Conservation (phyloP, 2,329 filamentous ascomycete species). For the Pseudogymnoascus sp. region DNA sequence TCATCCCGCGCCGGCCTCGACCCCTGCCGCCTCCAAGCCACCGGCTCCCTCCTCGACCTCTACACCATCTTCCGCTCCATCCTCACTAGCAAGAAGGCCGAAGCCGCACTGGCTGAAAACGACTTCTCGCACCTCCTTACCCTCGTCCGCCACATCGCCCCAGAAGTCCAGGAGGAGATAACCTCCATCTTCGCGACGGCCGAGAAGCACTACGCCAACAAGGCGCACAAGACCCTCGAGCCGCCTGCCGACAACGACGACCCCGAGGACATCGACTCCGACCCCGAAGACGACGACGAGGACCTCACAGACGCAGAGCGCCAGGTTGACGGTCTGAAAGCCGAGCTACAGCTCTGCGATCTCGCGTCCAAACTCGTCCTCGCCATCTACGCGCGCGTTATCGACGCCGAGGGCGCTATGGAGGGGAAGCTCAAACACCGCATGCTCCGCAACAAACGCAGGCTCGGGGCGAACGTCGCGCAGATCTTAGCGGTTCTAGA, state of each 20-base stretch:
- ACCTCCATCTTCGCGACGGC: slow-evolving; percentile 69
- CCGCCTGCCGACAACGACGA: slow-evolving; percentile 66
- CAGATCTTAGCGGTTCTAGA: slow-evolving; percentile 74
- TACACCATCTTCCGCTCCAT: slow-evolving; percentile 73
- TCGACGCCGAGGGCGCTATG: slow-evolving; percentile 57
- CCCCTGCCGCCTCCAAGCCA: slow-evolving; percentile 67
- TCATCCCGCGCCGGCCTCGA: slow-evolving; percentile 65
- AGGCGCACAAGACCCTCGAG: slow-evolving; percentile 53
- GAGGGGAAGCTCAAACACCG: slow-evolving; percentile 61
- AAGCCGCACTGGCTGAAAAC: slow-evolving; percentile 32
- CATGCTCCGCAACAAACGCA: slow-evolving; percentile 70
- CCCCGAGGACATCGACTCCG: slow-evolving; percentile 56
- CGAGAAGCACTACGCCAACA: slow-evolving; percentile 72
- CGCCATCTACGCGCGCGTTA: slow-evolving; percentile 64
- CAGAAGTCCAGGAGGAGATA: slow-evolving; percentile 56
- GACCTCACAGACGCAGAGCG: slow-evolving; percentile 50
- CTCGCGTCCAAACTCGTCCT: slow-evolving; percentile 79
- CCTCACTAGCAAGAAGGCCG: slow-evolving; percentile 40
- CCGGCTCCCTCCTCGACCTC: slow-evolving; percentile 72
- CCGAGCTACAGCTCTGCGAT: slow-evolving; percentile 80
- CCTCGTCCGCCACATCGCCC: slow-evolving; percentile 62
- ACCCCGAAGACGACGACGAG: slow-evolving; percentile 52
- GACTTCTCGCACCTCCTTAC: slow-evolving; percentile 48
- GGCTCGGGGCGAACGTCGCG: slow-evolving; percentile 76
- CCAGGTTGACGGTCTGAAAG: slow-evolving; percentile 59